Conservation (phyloP, 176 grass and related monocot species). For the Alloteropsis semialata region DNA sequence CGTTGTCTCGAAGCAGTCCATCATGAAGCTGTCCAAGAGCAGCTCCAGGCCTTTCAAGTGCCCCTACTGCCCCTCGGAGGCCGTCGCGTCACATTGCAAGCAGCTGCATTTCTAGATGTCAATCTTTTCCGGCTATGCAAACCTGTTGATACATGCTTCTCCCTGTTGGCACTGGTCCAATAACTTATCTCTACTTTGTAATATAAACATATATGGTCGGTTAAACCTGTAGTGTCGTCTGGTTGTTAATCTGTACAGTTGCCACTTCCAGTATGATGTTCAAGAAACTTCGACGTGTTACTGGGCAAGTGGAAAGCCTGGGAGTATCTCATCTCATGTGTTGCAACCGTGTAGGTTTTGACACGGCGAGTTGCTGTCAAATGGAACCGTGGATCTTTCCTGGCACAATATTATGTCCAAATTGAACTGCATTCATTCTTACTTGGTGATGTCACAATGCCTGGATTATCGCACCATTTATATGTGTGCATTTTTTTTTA, state of each 20-base stretch:
- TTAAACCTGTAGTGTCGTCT: slow-evolving; percentile 19
- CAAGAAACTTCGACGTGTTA: background rate
- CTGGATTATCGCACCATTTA: background rate
- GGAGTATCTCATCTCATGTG: background rate
- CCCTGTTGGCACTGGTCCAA: slow-evolving; percentile 1
- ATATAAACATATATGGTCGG: slow-evolving; percentile 32
- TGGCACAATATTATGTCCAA: background rate
- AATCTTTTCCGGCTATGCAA: background rate
- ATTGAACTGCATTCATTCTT: too few species aligned
- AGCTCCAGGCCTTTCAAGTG: slow-evolving; percentile 88
- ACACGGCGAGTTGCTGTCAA: background rate
- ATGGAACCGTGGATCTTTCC: background rate
- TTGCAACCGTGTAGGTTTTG: background rate
- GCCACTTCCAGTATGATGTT: background rate
- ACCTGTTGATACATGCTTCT: slow-evolving; percentile 39
- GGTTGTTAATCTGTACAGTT: slow-evolving; percentile 40
- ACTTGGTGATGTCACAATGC: background rate
- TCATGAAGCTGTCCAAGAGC: slow-evolving; percentile 79
- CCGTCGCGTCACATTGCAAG: slow-evolving; percentile 63
- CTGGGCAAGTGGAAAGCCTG: background rate
- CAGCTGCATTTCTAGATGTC: slow-evolving; percentile 75
- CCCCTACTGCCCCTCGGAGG: slow-evolving; percentile 80
- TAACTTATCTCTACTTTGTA: slow-evolving; percentile 45
- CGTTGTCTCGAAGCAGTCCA: slow-evolving; percentile 72
- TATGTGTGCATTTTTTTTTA: too few species aligned